These are phyloP conservation scores for Polyporus tsugae DNA, from an alignment of 1,284 basidiomycete species.

Conservation along the genomic window DNA sequence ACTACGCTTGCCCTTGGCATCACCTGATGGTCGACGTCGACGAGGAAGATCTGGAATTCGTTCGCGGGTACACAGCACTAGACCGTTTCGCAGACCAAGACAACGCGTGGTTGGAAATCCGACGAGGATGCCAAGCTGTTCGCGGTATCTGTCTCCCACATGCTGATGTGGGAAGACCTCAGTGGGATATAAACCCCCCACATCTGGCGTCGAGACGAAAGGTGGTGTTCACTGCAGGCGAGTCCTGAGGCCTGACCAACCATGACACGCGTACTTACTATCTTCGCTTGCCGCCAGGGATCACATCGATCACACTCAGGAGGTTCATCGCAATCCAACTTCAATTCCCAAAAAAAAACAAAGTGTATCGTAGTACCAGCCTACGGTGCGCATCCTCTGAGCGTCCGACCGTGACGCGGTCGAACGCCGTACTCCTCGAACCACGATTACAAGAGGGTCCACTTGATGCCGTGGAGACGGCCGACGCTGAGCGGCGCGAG, in stretches of 20 bases:
- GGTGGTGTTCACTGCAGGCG: too few species aligned
- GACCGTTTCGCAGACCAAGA: not conserved
- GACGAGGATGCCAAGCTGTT: not conserved
- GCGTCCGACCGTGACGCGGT: too few species aligned
- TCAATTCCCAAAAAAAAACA: not conserved
- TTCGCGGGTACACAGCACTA: not conserved
- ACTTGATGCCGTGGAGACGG: conserved; percentile 28
- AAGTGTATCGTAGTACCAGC: not conserved
- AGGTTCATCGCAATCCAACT: not conserved
- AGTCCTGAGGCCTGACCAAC: too few species aligned
- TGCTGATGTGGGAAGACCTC: not conserved
- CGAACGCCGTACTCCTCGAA: not conserved
- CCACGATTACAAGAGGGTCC: conserved; percentile 24
- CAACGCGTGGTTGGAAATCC: not conserved
- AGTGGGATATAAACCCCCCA: too few species aligned
- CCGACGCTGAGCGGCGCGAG: conserved; percentile 16
- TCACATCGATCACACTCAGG: too few species aligned
- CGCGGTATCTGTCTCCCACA: not conserved
- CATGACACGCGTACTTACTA: too few species aligned
- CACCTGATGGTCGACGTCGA: not conserved
- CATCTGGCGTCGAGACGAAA: too few species aligned
- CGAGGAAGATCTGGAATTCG: not conserved
- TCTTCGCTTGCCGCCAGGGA: too few species aligned
- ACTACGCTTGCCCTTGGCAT: not conserved
- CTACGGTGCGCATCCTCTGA: not conserved